Evolutionary conservation across 192 early-diverging fungal genomes (phyloP).

Genomic region (Podila horticola): DNA sequence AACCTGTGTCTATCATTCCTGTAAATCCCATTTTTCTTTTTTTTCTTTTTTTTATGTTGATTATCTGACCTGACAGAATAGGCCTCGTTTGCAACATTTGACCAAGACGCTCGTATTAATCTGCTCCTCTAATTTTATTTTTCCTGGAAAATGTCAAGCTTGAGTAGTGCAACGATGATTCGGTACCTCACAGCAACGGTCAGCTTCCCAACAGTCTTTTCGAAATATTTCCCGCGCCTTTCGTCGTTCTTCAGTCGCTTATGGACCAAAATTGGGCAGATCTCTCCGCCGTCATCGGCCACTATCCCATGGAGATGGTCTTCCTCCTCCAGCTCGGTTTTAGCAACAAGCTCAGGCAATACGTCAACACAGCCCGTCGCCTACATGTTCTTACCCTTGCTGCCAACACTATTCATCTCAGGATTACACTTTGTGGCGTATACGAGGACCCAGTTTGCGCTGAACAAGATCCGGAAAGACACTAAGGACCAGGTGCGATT

Average conservation of each 20-base stretch:
- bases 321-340: not conserved
- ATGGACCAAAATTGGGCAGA: not conserved
- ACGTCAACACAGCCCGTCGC: not conserved
- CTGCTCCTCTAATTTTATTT: not conserved
- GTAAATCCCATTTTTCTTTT: conserved; percentile 1
- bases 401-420: conserved; percentile 16
- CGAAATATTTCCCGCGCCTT: not conserved
- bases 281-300: not conserved
- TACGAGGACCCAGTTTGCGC: conserved; percentile 3
- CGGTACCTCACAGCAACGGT: conserved; percentile 11
- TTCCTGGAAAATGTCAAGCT: not conserved
- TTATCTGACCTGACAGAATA: not conserved
- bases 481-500: not conserved
- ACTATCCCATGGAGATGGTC: not conserved
- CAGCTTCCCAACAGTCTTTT: not conserved
- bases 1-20: conserved; percentile 9
- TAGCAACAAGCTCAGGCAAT: not conserved
- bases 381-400: conserved; percentile 5
- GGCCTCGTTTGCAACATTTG: no score
- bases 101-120: not conserved
- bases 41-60: no score
- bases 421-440: conserved; percentile 19
- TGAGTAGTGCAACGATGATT: conserved; percentile 8
- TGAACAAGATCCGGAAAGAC: conserved; percentile 10
- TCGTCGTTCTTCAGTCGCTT: not conserved